Evolutionary conservation across 208 protist species (phyloP).

Genomic region (Acanthamoeba castellanii): DNA sequence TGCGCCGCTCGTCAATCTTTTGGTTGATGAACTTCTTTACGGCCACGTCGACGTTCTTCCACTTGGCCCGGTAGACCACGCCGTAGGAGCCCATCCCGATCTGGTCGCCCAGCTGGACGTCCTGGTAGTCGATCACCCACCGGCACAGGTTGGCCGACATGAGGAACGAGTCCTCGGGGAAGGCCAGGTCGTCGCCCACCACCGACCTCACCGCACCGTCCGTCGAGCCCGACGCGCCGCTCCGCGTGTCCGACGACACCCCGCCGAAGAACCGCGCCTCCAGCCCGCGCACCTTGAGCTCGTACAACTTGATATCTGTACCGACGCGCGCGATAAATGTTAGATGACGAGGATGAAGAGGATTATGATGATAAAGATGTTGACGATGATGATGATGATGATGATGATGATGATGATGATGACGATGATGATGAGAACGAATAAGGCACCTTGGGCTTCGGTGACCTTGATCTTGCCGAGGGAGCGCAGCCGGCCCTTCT

Average conservation of each 20-base stretch:
- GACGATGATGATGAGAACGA: not conserved
- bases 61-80: constrained; percentile 37
- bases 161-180: not conserved
- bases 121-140: constrained; percentile 60
- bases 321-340: not conserved
- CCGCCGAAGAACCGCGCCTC: constrained; percentile 35
- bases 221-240: not conserved
- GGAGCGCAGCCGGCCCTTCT: not conserved
- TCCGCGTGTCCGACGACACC: not conserved
- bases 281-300: not conserved
- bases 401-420: too few species aligned
- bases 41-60: constrained; percentile 48
- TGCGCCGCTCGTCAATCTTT: constrained; percentile 38
- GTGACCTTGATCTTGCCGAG: constrained; percentile 1
- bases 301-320: not conserved
- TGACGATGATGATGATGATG: too few species aligned
- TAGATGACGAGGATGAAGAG: not conserved
- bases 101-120: not conserved
- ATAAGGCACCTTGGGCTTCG: not conserved
- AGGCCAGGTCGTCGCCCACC: not conserved
- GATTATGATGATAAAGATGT: not conserved
- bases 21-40: constrained; percentile 74
- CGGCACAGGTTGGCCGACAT: constrained; percentile 47
- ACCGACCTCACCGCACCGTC: not conserved
- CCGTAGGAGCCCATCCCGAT: constrained; percentile 38